Base-by-base conservation (phyloP, 495 filamentous ascomycete species). In the Pseudotulostoma volvatum region DNA sequence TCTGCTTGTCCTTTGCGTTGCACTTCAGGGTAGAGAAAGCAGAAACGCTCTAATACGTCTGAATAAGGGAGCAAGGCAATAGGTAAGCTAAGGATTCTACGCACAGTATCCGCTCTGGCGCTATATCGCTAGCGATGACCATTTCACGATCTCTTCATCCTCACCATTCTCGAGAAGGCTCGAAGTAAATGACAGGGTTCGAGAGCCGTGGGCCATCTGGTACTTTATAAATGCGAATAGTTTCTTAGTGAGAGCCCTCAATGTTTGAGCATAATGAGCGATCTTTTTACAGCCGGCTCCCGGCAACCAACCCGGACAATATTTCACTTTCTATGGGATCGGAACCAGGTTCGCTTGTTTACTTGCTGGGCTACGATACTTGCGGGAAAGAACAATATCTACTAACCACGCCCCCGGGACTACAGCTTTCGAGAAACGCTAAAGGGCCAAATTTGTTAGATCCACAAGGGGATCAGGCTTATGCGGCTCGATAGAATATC, bases 91-190 rank as follows among this genome's bases (percentile, higher is more conserved):
- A 20, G 25, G n/a, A n/a, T n/a, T n/a, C 13, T 31, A 37, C 44
- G 9, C 44, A 56, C 52, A 1, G 61, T 77, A 44, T 78, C 75
- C 13, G 69, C 67, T 3, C 73, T 75, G 9, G 68, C 75, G 19
- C 66, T 60, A 67, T 0, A 78, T 44, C 0, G 64, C 62, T 9
- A 58, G 63, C 4, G 71, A 63, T 15, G 60, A 51, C 64, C 63
- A 68, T 41, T 67, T 46, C 1, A 9, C 34, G 18, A 60, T 48
- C 14, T 51, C 52, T 17, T 64, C 52, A 5, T 50, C 44, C n/a
- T 44, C 46, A 4, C 32, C 43, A 5, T 43, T 33, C 36, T 58
- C 43, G 1, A 69, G 40, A 0, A 61, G 39, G 7, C 49, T 47
- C 0, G 59, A 57, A 9, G 67, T 9, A 30, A 60, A 70, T 0